These are phyloP conservation scores for Neospora caninum DNA, from an alignment of 169 alveolate species.

Conservation along the genomic window DNA sequence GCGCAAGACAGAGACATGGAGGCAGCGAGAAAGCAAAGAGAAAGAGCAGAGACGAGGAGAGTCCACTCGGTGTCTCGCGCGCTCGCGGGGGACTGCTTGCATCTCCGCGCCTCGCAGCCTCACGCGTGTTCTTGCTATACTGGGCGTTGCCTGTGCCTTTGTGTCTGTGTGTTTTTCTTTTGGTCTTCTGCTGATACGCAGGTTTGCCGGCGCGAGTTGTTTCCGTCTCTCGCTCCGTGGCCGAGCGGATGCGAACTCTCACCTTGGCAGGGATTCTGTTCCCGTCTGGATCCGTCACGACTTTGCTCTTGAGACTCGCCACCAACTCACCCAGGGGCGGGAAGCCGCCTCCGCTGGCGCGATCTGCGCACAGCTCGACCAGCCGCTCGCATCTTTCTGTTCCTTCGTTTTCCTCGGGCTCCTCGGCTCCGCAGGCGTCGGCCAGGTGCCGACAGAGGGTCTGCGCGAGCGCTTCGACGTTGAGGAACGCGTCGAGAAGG, in stretches of 20 bases:
- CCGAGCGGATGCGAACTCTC: not conserved
- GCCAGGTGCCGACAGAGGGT: not conserved
- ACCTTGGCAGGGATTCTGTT: not conserved
- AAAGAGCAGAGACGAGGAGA: not conserved
- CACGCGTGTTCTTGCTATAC: too few species aligned
- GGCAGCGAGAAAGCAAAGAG: not conserved
- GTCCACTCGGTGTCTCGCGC: too few species aligned
- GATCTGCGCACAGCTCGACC: not conserved
- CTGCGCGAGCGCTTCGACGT: not conserved
- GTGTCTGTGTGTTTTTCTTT: too few species aligned
- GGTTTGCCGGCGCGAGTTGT: too few species aligned
- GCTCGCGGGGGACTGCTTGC: too few species aligned
- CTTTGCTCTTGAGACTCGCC: not conserved
- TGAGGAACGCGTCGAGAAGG: slow-evolving; percentile 40
- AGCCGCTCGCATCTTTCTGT: not conserved
- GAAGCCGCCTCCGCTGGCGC: not conserved
- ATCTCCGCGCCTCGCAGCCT: too few species aligned
- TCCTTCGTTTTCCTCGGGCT: not conserved
- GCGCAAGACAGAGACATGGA: not conserved
- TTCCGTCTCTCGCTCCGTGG: too few species aligned
- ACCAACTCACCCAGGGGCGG: not conserved
- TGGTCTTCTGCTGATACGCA: too few species aligned
- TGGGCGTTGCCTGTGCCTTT: too few species aligned
- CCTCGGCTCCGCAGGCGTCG: not conserved
- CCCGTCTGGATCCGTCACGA: slow-evolving; percentile 2